Base-by-base conservation (phyloP, 2,329 filamentous ascomycete species). In the Grosmannia penicillata region DNA sequence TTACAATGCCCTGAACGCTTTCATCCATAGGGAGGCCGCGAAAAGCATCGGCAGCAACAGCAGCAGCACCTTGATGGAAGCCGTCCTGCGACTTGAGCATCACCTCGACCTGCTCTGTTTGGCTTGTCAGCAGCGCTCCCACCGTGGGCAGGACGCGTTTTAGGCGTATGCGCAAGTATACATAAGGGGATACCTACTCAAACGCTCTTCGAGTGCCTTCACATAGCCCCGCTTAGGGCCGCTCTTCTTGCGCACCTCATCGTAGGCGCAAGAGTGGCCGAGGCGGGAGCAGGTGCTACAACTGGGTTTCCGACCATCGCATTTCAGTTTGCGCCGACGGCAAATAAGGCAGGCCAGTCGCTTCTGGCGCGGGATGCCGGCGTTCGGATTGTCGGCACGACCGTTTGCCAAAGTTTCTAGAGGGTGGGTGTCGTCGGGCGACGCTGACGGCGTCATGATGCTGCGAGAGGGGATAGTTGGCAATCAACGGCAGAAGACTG, bases 281-380 rank as follows among this genome's bases (percentile, higher is more conserved):
- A 94, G 64, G n/a, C 87, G 70, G 24, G 82, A 77, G 58, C 87
- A 95, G 21, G 86, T 94, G 50, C 81, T 85, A 55, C 87, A 94
- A 48, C 81, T 84, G 18, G 87, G 87, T 46, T 82, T 78, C 38
- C 72, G 64, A 27, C 86, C 86, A 56, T 95, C 87, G 58, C 87
- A 95, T 59, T 82, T 81, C 48, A 95, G 66, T 62, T 96, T 96
- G 54, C 89, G 73, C 60, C 87, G 91, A 51, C 89, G 72, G 56
- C 91, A 98, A 45, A 96, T 78, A 53, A 94, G 83, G 57, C 91
- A 98, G 27, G 91, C 91, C 51, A 96, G 82, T 48, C 89, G 75
- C 66, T 96, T 96, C n/a, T 79, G 78, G 51, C 83, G 83, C 36
- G 82, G 78, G 18, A 84, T 66, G 49, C 58, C 66, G 35, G 62